Evolutionary conservation across 768 basidiomycete species (phyloP), one percentile per base, ranked within the genome.

Genomic region (Porphyrellus cyaneotinctus): DNA sequence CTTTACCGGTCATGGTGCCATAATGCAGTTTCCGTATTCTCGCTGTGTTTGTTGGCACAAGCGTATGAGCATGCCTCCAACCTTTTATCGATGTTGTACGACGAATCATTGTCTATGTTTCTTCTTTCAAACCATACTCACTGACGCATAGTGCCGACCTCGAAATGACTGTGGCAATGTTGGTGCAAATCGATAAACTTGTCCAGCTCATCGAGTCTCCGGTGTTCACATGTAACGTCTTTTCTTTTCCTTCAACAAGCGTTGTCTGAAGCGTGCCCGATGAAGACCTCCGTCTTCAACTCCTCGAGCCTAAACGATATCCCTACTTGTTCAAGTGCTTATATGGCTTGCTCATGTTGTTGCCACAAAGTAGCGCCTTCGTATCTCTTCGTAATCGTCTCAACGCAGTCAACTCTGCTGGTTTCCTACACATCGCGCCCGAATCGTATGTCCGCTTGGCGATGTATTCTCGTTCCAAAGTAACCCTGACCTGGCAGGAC

Each of bases 31-130:
- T 88, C 97, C 0, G 93, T 93, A 1, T 97, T 99, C 66, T 93
- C 97, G 1, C 78, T 99, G 7, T 99, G 97, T 68, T 78, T 99
- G 26, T 78, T 99, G 23, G 97, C 97, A 6, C 97, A 99, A 68
- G 95, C 97, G 3, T 99, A 99, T 60, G 97, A 99, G 68, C 97
- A 99, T 70, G 97, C 95, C 2, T 95, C 93, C 20, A 97, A 95
- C 68, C 78, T 99, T 4, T 76, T 99, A 17, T 87, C 91, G 56
- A 98, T 97, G 54, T 97, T 99, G 95, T 94, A 66, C 53, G 85
- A 68, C 20, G 22, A 15, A 22, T 20, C 31, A 4, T 10, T 17
- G 2, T 46, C 38, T 8, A 20, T 35, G 11, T 31, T 11, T 28
- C 26, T 11, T 20, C 13, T 17, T 43, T 14, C 13, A 20, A 46